These are phyloP conservation scores for Moesziomyces globuligerus DNA, from an alignment of 1,284 basidiomycete genomes.

Conservation along the genomic window DNA sequence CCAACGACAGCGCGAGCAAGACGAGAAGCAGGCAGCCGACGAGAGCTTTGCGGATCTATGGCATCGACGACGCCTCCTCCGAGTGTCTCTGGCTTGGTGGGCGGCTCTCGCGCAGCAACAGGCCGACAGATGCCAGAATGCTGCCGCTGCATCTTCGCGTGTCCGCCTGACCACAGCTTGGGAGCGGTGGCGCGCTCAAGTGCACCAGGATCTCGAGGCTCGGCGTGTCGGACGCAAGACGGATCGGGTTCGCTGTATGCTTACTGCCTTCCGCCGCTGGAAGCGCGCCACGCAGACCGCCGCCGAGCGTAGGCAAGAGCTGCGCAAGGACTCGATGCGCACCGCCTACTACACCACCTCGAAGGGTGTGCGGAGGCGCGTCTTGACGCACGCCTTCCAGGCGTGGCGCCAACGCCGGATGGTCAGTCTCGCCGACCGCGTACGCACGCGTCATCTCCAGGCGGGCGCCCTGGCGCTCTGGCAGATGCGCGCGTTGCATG, in stretches of 20 bases:
- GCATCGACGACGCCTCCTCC: constrained; percentile 19
- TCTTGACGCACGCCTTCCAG: constrained; percentile 9
- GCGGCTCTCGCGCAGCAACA: constrained; percentile 29
- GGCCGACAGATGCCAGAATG: constrained; percentile 16
- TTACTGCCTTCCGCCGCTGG: constrained; percentile 48
- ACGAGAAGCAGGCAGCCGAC: constrained; percentile 13
- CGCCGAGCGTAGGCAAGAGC: constrained; percentile 26
- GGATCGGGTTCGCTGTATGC: constrained; percentile 42
- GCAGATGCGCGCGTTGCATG: constrained; percentile 31
- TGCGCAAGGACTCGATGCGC: constrained; percentile 33
- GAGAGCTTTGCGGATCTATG: constrained; percentile 27
- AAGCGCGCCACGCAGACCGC: constrained; percentile 9
- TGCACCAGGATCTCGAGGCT: background rate
- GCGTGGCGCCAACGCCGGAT: constrained; percentile 19
- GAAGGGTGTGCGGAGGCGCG: constrained; percentile 7
- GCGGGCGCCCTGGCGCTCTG: constrained; percentile 47
- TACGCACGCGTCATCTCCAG: constrained; percentile 38
- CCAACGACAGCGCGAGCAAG: constrained; percentile 13
- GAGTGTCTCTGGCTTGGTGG: constrained; percentile 47
- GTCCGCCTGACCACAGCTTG: constrained; percentile 29
- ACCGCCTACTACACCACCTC: constrained; percentile 34
- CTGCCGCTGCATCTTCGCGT: constrained; percentile 17
- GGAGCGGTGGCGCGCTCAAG: constrained; percentile 24
- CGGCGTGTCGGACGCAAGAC: constrained; percentile 18
- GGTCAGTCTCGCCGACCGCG: constrained; percentile 12